Percentiles rank a stretch among this genome's conserved stretches.
Conservation (phyloP, 2,329 filamentous ascomycete genomes). For the Sclerotinia sclerotiorum region DNA sequence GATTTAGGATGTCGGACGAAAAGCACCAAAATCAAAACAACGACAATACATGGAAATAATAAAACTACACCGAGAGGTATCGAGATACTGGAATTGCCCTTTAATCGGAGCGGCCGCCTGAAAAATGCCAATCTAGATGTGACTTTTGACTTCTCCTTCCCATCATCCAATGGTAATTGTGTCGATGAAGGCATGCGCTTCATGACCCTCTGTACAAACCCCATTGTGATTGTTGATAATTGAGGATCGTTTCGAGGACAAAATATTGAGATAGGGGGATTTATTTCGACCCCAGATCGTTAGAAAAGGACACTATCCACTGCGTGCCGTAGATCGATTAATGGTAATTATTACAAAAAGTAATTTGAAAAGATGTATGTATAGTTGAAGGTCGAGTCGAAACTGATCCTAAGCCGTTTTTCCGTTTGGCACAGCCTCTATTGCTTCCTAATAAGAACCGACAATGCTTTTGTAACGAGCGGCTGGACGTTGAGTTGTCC, state of each 20-base stretch:
- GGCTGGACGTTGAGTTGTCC: conserved; percentile 38
- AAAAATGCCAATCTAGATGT: conserved; percentile 71
- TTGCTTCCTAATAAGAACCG: conserved; percentile 9
- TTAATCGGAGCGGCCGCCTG: conserved; percentile 79
- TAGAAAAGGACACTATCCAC: conserved; percentile 21
- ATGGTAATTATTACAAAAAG: conserved; percentile 9
- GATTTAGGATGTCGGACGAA: conserved; percentile 86
- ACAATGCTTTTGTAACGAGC: conserved; percentile 35
- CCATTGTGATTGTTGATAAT: conserved; percentile 43
- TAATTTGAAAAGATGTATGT: background rate
- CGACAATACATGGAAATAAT: conserved; percentile 86
- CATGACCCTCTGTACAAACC: conserved; percentile 53
- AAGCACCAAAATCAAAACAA: conserved; percentile 86
- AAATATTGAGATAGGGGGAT: conserved; percentile 36
- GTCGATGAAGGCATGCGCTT: conserved; percentile 51
- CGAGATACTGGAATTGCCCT: conserved; percentile 88
- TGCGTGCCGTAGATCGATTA: conserved; percentile 17
- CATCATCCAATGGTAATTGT: conserved; percentile 47
- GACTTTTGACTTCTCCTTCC: conserved; percentile 46
- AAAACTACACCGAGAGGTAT: conserved; percentile 90
- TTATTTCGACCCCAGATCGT: conserved; percentile 27
- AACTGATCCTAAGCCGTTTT: background rate
- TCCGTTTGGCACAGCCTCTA: conserved; percentile 15
- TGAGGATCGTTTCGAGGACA: conserved; percentile 27
- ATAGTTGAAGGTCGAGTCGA: conserved; percentile 1